Conservation (phyloP, 371 early-diverging fungal genomes). For the Mortierella sp. region DNA sequence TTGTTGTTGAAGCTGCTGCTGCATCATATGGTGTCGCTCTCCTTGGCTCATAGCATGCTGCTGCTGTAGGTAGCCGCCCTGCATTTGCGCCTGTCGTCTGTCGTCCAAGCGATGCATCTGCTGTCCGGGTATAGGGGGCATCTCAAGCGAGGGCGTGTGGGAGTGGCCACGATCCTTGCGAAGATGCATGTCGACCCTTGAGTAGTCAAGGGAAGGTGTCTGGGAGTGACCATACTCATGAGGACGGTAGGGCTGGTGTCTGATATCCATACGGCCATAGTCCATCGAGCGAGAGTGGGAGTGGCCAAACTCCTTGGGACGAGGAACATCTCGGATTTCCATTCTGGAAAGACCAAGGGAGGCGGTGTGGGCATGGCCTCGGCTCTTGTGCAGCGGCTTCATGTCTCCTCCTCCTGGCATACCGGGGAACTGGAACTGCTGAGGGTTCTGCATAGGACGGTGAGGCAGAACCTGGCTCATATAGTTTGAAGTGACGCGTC, state of each 20-base stretch:
- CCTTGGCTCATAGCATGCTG: background rate
- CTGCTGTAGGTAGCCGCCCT: background rate
- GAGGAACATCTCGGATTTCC: constrained; percentile 28
- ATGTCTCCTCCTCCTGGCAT: constrained; percentile 13
- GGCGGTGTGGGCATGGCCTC: constrained; percentile 32
- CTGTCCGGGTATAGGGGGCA: constrained; percentile 51
- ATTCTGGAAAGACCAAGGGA: constrained; percentile 35
- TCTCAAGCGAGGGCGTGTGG: constrained; percentile 53
- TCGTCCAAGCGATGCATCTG: constrained; percentile 51
- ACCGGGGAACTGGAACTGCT: background rate
- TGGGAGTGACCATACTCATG: constrained; percentile 40
- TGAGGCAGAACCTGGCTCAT: constrained; percentile 11
- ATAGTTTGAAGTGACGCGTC: background rate
- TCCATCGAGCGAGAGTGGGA: constrained; percentile 38
- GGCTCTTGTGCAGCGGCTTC: constrained; percentile 19
- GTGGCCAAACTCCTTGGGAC: constrained; percentile 24
- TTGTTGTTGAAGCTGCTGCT: constrained; percentile 14
- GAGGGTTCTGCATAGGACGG: constrained; percentile 13
- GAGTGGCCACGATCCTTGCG: constrained; percentile 56
- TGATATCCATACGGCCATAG: constrained; percentile 22
- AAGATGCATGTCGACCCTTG: constrained; percentile 23
- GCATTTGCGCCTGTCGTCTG: constrained; percentile 18
- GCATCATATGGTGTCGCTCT: constrained; percentile 9
- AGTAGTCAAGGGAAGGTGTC: constrained; percentile 43
- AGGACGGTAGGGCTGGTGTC: constrained; percentile 6